Conservation (phyloP, 148 eudicot species). For the Rhododendron williamsianum region DNA sequence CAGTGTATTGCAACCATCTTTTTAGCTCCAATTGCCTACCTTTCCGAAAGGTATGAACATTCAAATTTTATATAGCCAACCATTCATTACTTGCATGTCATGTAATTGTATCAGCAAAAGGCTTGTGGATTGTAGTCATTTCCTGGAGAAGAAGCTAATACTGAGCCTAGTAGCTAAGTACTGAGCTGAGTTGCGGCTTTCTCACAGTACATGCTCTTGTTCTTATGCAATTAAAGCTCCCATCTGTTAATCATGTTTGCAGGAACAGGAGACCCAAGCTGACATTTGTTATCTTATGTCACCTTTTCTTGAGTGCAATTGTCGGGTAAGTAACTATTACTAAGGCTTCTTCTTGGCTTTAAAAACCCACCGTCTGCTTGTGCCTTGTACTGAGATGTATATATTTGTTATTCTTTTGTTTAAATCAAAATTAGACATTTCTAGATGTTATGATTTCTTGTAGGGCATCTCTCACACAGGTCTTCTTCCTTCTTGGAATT, state of each 20-base stretch:
- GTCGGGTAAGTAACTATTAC: conserved; percentile 21
- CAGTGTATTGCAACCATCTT: conserved; percentile 30
- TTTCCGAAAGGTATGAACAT: conserved; percentile 24
- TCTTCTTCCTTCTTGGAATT: conserved; percentile 30
- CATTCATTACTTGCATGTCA: not conserved
- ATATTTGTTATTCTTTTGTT: not conserved
- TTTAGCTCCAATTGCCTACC: conserved; percentile 30
- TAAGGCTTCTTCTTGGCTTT: not conserved
- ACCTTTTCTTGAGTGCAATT: conserved; percentile 28
- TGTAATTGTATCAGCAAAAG: not conserved
- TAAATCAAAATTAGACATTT: not conserved
- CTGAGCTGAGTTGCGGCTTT: not conserved
- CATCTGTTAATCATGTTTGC: not conserved
- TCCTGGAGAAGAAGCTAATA: not conserved
- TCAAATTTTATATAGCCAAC: not conserved
- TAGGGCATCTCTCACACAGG: conserved; percentile 28
- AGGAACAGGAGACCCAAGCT: conserved; percentile 31
- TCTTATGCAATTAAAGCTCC: not conserved
- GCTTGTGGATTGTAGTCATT: not conserved
- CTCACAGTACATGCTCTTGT: not conserved
- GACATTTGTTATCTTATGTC: conserved; percentile 14
- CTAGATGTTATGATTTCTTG: not conserved
- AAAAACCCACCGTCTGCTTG: not conserved
- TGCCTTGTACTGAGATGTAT: not conserved
- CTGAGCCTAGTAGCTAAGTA: not conserved